These are phyloP conservation scores for Candida albicans DNA, from an alignment of 1,139 yeast species.

Conservation along the genomic window DNA sequence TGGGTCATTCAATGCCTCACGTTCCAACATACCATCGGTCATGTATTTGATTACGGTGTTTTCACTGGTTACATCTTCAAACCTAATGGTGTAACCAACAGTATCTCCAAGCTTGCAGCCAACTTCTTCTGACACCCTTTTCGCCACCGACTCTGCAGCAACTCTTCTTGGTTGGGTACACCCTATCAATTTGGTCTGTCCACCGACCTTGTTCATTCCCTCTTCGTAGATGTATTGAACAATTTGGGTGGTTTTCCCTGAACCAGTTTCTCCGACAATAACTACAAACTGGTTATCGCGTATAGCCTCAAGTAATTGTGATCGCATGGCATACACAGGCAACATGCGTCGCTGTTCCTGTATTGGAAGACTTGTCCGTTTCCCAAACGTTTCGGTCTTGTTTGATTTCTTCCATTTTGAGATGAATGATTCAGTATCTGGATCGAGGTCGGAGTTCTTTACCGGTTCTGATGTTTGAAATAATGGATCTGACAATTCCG, in stretches of 20 bases:
- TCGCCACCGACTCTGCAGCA: slow-evolving; percentile 97
- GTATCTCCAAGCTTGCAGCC: slow-evolving; percentile 88
- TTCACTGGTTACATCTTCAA: slow-evolving; percentile 81
- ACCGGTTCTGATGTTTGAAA: slow-evolving; percentile 9
- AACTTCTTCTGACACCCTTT: slow-evolving; percentile 95
- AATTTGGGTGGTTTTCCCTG: slow-evolving; percentile 96
- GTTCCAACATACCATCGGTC: slow-evolving; percentile 98
- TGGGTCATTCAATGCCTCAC: slow-evolving; percentile 98
- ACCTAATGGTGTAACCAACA: slow-evolving; percentile 92
- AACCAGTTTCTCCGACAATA: slow-evolving; percentile 98
- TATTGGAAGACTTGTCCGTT: slow-evolving; percentile 51
- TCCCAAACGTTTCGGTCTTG: slow-evolving; percentile 51
- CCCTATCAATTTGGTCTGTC: slow-evolving; percentile 65
- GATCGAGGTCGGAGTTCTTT: slow-evolving; percentile 8
- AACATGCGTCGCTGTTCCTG: slow-evolving; percentile 65
- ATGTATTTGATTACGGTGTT: slow-evolving; percentile 87
- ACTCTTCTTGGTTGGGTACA: slow-evolving; percentile 98
- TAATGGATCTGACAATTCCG: slow-evolving; percentile 44
- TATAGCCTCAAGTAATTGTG: slow-evolving; percentile 57
- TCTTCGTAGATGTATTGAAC: slow-evolving; percentile 94
- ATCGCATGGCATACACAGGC: slow-evolving; percentile 71
- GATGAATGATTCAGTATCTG: slow-evolving; percentile 22
- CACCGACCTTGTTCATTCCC: slow-evolving; percentile 58
- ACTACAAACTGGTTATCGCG: slow-evolving; percentile 80
- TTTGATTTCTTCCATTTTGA: slow-evolving; percentile 52